phyloP scores from a whole-genome alignment of 495 filamentous ascomycete species.

The Hyaloscypha variabilis region DNA sequence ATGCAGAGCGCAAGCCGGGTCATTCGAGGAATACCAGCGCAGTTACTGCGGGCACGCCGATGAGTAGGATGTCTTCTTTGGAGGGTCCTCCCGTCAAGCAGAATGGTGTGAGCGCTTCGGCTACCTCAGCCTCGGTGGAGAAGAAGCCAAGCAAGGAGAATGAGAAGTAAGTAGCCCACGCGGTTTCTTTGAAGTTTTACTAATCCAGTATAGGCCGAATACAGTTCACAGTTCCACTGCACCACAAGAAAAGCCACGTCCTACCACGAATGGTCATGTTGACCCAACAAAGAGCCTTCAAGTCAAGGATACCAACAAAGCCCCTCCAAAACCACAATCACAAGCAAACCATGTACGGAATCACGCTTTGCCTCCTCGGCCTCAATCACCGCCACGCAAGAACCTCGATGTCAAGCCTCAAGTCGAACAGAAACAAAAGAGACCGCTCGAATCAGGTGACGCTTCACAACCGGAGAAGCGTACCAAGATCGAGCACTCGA shows the following conservation, averaged over 20 bases:
- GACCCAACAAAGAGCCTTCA: slow-evolving; percentile 2
- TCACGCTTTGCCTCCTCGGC: slow-evolving; percentile 28
- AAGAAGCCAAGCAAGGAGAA: slow-evolving; percentile 13
- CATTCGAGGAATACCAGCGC: slow-evolving; percentile 29
- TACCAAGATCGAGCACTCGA: slow-evolving; percentile 24
- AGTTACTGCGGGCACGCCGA: slow-evolving; percentile 18
- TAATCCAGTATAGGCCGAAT: slow-evolving; percentile 12
- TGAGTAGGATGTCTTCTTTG: slow-evolving; percentile 27
- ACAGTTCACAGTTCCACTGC: not conserved
- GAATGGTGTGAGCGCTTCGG: slow-evolving; percentile 8
- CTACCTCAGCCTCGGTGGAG: not conserved
- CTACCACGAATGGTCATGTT: slow-evolving; percentile 20
- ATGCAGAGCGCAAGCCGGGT: slow-evolving; percentile 16
- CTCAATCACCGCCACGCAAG: slow-evolving; percentile 22
- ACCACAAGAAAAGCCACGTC: slow-evolving; percentile 7
- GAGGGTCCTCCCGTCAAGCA: slow-evolving; percentile 19
- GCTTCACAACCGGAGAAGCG: slow-evolving; percentile 28
- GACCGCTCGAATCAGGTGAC: slow-evolving; percentile 20
- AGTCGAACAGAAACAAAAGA: slow-evolving; percentile 22
- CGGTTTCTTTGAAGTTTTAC: not conserved
- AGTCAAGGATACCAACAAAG: slow-evolving; percentile 16
- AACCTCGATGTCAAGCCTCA: slow-evolving; percentile 10
- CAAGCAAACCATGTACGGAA: slow-evolving; percentile 11
- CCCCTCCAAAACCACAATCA: not conserved
- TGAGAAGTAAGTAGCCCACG: slow-evolving; percentile 18